A percentile compares a stretch with the other conserved stretches of the same genome.
Conservation (phyloP, 2,329 filamentous ascomycete genomes). For the Apiospora rasikravindrae region DNA sequence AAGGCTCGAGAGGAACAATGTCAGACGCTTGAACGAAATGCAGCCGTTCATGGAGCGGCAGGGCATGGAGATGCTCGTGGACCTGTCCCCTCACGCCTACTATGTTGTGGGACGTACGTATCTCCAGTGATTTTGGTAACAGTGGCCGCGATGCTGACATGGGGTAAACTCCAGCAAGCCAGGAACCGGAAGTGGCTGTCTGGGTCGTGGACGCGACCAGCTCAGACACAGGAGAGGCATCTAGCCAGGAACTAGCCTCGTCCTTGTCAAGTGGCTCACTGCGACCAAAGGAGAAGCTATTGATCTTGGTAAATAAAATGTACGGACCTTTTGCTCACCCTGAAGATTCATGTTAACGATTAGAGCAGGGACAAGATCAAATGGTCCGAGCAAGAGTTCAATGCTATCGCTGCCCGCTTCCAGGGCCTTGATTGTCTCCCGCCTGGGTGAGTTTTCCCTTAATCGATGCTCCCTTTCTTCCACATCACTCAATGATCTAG, state of each 20-base stretch:
- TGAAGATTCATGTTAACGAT: background rate
- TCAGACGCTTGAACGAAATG: background rate
- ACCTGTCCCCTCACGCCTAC: slow-evolving; percentile 5
- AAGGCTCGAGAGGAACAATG: slow-evolving; percentile 3
- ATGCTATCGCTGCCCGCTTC: background rate
- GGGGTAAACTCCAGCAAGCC: background rate
- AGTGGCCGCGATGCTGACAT: background rate
- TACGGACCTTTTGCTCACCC: background rate
- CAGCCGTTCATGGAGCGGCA: slow-evolving; percentile 3
- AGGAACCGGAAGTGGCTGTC: slow-evolving; percentile 13
- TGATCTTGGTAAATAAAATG: background rate
- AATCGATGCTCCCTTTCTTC: background rate
- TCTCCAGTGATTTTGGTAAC: background rate
- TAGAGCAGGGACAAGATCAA: background rate
- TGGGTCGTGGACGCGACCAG: slow-evolving; percentile 21
- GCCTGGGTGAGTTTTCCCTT: background rate
- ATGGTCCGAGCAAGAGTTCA: background rate
- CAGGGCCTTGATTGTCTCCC: background rate
- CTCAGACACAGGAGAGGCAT: background rate
- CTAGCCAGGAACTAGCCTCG: slow-evolving; percentile 19
- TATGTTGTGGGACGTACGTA: background rate
- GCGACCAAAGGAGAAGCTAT: slow-evolving; percentile 1
- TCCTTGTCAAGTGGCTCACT: background rate
- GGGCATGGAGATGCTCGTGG: background rate
- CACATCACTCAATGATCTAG: background rate